These are phyloP conservation scores for Lepidium didymum DNA, from an alignment of 345 rosid genomes.

Conservation along the genomic window DNA sequence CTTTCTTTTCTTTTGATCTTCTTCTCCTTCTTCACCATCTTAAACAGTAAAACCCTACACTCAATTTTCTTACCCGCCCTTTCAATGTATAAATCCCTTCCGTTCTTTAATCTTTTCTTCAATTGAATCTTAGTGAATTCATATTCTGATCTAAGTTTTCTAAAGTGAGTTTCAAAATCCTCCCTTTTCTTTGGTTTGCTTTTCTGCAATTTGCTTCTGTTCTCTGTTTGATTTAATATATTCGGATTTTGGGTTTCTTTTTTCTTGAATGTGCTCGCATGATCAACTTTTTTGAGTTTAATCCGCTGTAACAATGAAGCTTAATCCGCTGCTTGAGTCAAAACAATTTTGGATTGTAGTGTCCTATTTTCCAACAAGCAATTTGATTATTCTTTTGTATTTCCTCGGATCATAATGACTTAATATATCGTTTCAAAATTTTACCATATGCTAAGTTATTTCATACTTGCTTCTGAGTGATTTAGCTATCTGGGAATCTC, in stretches of 20 bases:
- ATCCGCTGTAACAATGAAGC: too few species aligned
- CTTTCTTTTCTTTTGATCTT: background rate
- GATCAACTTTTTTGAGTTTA: background rate
- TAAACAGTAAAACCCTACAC: conserved; percentile 19
- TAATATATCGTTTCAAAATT: background rate
- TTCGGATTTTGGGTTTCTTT: background rate
- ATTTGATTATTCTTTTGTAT: background rate
- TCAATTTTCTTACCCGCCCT: conserved; percentile 15
- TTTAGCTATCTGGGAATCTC: background rate
- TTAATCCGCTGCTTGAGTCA: background rate
- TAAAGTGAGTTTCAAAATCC: conserved; percentile 5
- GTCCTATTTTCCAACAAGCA: background rate
- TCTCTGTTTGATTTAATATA: background rate
- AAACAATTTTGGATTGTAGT: background rate
- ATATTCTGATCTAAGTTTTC: background rate
- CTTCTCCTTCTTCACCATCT: background rate
- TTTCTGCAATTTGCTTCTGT: background rate
- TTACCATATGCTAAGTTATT: background rate
- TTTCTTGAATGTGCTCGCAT: background rate
- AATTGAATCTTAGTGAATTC: background rate
- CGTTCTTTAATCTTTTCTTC: background rate
- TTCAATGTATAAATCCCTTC: background rate
- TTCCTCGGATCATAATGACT: background rate
- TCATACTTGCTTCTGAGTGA: background rate
- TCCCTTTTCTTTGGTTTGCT: background rate